Evolutionary conservation across 257 asterid genomes (phyloP).

Genomic region (Vinca minor): DNA sequence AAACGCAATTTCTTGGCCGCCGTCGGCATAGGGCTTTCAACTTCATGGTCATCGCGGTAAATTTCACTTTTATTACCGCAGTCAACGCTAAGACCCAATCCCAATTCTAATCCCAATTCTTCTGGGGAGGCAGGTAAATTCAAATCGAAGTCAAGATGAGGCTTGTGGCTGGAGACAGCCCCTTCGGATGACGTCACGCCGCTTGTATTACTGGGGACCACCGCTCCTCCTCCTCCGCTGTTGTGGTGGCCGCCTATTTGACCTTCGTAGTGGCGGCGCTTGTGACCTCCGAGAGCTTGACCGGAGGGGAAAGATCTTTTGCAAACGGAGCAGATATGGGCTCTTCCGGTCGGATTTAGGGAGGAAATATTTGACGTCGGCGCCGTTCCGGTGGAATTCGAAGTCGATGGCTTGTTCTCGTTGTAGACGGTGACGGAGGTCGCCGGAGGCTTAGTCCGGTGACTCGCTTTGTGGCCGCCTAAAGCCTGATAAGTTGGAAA

Average conservation of each 20-base stretch:
- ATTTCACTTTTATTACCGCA: conserved; percentile 14
- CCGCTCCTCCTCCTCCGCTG: conserved; percentile 2
- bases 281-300: conserved; percentile 95
- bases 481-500: conserved; percentile 73
- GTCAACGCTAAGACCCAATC: conserved; percentile 17
- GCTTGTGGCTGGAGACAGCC: conserved; percentile 3
- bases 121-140: conserved; percentile 49
- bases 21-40: conserved; percentile 43
- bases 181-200: conserved; percentile 32
- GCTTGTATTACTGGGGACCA: conserved; percentile 1
- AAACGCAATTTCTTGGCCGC: conserved; percentile 26
- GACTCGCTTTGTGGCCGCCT: conserved; percentile 97
- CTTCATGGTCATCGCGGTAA: conserved; percentile 29
- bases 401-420: conserved; percentile 25
- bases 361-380: conserved; percentile 22
- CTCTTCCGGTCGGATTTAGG: conserved; percentile 48
- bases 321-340: conserved; percentile 68
- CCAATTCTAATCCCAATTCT: conserved; percentile 19
- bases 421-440: conserved; percentile 14
- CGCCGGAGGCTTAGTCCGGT: conserved; percentile 34
- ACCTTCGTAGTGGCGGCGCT: conserved; percentile 84
- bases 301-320: conserved; percentile 62
- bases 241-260: conserved; percentile 27
- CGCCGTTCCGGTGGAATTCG: conserved; percentile 10
- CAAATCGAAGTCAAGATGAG: conserved; percentile 37